Conservation (phyloP, 768 basidiomycete species). For the Tubosaeta sp. region DNA sequence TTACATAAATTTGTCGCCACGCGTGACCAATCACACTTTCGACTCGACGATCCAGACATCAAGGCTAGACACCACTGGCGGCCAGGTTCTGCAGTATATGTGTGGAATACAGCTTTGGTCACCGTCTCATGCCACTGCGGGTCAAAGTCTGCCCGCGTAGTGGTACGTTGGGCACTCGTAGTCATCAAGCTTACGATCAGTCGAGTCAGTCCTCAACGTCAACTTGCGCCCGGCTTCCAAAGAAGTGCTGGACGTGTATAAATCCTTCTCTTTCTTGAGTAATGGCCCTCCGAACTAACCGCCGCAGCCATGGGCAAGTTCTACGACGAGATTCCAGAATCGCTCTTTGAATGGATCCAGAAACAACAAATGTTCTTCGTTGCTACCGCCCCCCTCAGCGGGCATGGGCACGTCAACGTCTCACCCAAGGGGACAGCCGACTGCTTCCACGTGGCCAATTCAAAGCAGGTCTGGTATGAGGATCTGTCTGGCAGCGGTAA, state of each 20-base stretch:
- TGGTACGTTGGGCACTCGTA: neutral
- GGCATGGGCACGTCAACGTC: conserved; percentile 58
- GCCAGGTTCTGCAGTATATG: too few relatives aligned
- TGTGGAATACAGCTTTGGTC: too few relatives aligned
- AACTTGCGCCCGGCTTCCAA: too few relatives aligned
- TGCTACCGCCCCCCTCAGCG: conserved; percentile 57
- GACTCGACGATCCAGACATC: too few relatives aligned
- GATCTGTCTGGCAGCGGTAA: conserved; percentile 66
- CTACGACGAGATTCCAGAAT: conserved; percentile 54
- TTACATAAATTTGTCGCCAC: too few relatives aligned
- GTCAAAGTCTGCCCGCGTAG: neutral
- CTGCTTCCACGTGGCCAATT: conserved; percentile 56
- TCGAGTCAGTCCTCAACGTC: neutral
- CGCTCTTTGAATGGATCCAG: conserved; percentile 51
- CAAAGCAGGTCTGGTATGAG: conserved; percentile 65
- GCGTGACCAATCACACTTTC: too few relatives aligned
- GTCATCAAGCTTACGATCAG: neutral
- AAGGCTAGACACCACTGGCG: too few relatives aligned
- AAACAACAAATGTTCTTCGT: conserved; percentile 72
- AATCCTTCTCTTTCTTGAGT: neutral
- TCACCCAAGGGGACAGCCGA: conserved; percentile 67
- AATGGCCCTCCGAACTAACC: neutral
- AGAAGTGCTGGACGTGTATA: neutral
- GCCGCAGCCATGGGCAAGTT: conserved; percentile 48
- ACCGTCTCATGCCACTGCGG: too few relatives aligned